phyloP scores from a whole-genome alignment of 352 stramenopile genomes.

The Globisporangium perplexum region DNA sequence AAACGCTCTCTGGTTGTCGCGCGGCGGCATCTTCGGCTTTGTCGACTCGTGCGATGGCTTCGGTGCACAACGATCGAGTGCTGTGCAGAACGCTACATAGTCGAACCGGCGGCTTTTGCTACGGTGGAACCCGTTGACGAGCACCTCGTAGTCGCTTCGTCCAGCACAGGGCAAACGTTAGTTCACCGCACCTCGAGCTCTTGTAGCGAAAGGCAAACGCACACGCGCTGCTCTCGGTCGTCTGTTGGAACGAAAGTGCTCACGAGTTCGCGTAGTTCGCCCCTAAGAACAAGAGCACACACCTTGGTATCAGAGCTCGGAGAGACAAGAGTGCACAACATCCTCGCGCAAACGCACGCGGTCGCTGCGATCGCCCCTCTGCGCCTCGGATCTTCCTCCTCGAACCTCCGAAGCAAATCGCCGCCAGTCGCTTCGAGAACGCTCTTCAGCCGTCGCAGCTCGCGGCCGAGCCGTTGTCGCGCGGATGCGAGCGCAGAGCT shows the following conservation, averaged over 20 bases:
- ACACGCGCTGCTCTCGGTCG: not conserved
- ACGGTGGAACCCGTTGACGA: constrained; percentile 2
- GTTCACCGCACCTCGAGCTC: no score
- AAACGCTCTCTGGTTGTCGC: not conserved
- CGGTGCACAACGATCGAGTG: not conserved
- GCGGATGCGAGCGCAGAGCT: not conserved
- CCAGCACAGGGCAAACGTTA: not conserved
- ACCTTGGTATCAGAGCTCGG: not conserved
- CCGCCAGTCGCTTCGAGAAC: not conserved
- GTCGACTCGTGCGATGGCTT: not conserved
- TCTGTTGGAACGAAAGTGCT: constrained; percentile 1
- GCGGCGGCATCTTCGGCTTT: not conserved
- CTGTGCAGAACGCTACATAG: not conserved
- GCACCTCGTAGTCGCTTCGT: constrained; percentile 5
- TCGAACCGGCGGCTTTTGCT: not conserved
- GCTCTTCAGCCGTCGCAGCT: not conserved
- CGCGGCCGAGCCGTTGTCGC: not conserved
- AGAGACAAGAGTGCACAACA: not conserved
- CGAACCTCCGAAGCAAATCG: constrained; percentile 13
- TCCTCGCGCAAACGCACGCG: not conserved
- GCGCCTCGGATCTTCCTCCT: constrained; percentile 7
- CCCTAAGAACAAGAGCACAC: not conserved
- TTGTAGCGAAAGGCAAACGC: not conserved
- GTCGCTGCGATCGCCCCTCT: constrained; percentile 8
- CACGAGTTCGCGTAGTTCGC: not conserved